Percentiles rank a stretch among this genome's conserved stretches.
Evolutionary conservation across 1,284 basidiomycete species (phyloP).

Genomic region (Puccinia horiana): DNA sequence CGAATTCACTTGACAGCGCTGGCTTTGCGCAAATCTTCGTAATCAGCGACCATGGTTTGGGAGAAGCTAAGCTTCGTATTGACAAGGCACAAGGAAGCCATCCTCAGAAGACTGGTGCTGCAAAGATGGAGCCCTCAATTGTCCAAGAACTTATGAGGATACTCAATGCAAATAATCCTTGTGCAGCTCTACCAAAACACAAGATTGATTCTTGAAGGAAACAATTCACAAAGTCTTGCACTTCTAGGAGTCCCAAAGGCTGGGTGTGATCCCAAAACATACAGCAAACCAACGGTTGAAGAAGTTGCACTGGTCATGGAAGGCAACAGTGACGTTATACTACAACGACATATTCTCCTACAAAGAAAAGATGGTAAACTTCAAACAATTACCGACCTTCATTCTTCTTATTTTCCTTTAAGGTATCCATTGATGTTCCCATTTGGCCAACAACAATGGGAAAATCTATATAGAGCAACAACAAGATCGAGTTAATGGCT

Average conservation of each 20-base stretch:
- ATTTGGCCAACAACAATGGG: slow-evolving; percentile 18
- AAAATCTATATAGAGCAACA: not conserved
- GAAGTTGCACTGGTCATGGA: slow-evolving; percentile 10
- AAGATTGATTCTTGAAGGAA: no score
- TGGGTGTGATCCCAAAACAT: no score
- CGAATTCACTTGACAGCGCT: not conserved
- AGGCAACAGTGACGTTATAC: not conserved
- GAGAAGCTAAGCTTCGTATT: not conserved
- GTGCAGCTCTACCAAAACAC: no score
- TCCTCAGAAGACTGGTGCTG: no score
- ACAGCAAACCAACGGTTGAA: no score
- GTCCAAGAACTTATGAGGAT: no score
- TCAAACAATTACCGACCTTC: not conserved
- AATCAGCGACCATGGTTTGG: not conserved
- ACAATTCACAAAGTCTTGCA: no score
- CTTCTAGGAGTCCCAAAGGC: no score
- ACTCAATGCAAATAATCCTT: no score
- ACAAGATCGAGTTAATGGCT: slow-evolving; percentile 55
- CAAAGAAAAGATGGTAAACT: not conserved
- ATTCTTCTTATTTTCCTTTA: slow-evolving; percentile 20
- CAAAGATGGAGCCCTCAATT: no score
- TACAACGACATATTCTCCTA: not conserved
- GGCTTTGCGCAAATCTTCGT: slow-evolving; percentile 10
- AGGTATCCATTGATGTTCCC: no score
- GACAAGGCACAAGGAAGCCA: not conserved